Evolutionary conservation across 169 alveolate species (phyloP).

Genomic region (Cryptosporidium viatorum): DNA sequence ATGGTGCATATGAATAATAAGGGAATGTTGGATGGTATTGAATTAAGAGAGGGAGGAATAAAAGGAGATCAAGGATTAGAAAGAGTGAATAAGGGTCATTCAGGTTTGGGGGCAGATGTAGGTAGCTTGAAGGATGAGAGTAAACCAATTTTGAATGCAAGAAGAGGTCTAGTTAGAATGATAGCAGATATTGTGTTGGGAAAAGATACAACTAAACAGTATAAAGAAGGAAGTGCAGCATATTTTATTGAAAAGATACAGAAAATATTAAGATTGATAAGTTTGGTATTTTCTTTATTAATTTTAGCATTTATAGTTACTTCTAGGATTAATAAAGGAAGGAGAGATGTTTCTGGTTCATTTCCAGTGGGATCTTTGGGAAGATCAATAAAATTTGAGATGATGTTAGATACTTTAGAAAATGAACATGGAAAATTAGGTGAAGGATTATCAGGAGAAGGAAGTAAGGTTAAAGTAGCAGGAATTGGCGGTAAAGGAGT

Average conservation of each 20-base stretch:
- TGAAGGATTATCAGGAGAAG: background rate
- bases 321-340: constrained; percentile 40
- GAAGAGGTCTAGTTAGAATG: constrained; percentile 42
- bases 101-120: background rate
- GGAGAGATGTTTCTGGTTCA: background rate
- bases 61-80: background rate
- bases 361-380: constrained; percentile 64
- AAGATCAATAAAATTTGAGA: constrained; percentile 44
- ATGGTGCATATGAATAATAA: constrained; percentile 38
- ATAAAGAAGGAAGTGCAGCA: constrained; percentile 51
- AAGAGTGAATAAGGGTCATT: background rate
- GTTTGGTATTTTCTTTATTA: constrained; percentile 38
- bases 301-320: constrained; percentile 27
- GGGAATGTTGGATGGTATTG: background rate
- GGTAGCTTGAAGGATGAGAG: background rate
- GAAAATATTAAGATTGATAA: constrained; percentile 26
- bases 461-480: background rate
- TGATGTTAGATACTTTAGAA: constrained; percentile 34
- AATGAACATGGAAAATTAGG: background rate
- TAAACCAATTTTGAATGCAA: constrained; percentile 25
- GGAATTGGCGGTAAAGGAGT: background rate
- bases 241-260: constrained; percentile 46
- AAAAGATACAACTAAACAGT: background rate
- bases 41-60: background rate
- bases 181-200: constrained; percentile 24